Conservation (phyloP, 805 yeast species). For the Torulaspora maleeae region DNA sequence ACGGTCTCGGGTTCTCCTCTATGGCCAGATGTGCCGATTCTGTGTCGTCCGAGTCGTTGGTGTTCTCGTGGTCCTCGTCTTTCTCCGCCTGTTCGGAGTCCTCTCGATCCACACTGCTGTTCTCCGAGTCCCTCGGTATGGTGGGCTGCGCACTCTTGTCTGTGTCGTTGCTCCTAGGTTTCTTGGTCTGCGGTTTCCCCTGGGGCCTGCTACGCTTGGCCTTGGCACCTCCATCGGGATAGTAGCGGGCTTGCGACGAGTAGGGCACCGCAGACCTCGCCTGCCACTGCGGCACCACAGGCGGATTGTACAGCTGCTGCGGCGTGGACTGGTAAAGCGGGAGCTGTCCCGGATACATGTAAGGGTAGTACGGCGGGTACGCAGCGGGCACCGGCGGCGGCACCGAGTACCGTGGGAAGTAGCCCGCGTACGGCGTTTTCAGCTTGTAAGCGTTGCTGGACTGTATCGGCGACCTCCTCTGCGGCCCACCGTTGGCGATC, state of each 20-base stretch:
- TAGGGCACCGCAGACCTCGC: conserved; percentile 17
- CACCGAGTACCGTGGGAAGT: conserved; percentile 10
- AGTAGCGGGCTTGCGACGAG: conserved; percentile 13
- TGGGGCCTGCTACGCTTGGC: conserved; percentile 4
- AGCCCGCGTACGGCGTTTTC: conserved; percentile 13
- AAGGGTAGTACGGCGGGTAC: conserved; percentile 7
- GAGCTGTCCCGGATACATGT: conserved; percentile 6
- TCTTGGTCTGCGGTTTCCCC: neutral
- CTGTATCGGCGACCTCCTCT: conserved; percentile 2
- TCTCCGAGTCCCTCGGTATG: neutral
- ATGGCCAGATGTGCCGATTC: conserved; percentile 29
- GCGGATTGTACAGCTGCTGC: conserved; percentile 3
- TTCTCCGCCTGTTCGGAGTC: neutral
- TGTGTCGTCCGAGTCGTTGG: conserved; percentile 15
- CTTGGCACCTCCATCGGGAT: conserved; percentile 7
- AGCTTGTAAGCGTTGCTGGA: conserved; percentile 12
- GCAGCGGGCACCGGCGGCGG: conserved; percentile 10
- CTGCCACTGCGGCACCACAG: conserved; percentile 5
- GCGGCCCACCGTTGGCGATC: conserved; percentile 1
- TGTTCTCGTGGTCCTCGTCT: neutral
- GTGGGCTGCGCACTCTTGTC: conserved; percentile 4
- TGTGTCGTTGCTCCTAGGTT: neutral
- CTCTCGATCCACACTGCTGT: neutral
- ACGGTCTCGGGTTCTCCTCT: conserved; percentile 25
- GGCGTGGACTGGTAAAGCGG: conserved; percentile 10